phyloP scores from a whole-genome alignment of 768 basidiomycete species.

The Termitomyces sp. region DNA sequence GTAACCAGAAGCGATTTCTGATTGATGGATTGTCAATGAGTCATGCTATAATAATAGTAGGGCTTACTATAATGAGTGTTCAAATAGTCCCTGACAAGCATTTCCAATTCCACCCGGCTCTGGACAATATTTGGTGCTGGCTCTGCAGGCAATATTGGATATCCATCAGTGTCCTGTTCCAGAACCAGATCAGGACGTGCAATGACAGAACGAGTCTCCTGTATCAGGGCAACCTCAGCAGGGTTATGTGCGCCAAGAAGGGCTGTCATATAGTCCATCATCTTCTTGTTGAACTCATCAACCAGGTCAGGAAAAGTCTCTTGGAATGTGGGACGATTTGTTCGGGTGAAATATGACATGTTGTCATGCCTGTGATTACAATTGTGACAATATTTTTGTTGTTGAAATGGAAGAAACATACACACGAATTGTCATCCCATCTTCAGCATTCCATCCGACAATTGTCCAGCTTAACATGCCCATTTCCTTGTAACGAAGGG shows the following conservation, averaged over 20 bases:
- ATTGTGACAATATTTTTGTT: background rate
- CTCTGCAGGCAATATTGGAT: background rate
- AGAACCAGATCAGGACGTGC: background rate
- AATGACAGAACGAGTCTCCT: background rate
- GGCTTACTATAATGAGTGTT: background rate
- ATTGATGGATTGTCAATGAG: background rate
- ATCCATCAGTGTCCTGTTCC: background rate
- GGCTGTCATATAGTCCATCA: background rate
- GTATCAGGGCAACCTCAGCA: too few species aligned
- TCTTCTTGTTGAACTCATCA: background rate
- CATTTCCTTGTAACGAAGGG: background rate
- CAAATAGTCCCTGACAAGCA: background rate
- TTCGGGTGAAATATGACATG: background rate
- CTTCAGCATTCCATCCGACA: background rate
- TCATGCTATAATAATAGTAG: background rate
- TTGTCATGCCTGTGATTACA: background rate
- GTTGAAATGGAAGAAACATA: background rate
- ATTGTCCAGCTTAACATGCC: background rate
- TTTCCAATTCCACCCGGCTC: too few species aligned
- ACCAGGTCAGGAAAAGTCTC: background rate
- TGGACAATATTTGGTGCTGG: background rate
- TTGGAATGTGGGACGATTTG: background rate
- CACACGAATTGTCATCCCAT: background rate
- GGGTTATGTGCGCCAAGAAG: background rate
- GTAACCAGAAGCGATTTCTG: background rate